A percentile compares a stretch with the other conserved stretches of the same genome.
These are phyloP conservation scores for Penicillium sp. DNA, from an alignment of 2,329 filamentous ascomycete genomes.

Conservation along the genomic window DNA sequence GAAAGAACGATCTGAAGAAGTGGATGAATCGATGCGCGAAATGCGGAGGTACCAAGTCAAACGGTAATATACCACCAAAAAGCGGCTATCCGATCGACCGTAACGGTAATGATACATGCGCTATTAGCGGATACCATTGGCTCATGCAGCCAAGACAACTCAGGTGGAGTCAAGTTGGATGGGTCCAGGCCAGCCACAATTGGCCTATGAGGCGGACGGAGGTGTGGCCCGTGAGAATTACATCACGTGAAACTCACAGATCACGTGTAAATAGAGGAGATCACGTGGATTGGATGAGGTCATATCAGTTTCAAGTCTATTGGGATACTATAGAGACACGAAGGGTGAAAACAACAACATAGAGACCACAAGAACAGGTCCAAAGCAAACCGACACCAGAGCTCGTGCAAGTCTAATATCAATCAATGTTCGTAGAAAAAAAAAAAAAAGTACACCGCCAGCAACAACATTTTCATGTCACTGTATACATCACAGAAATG, in stretches of 20 bases:
- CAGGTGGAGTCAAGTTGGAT: slow-evolving; percentile 3
- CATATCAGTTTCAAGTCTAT: slow-evolving; percentile 21
- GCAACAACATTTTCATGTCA: slow-evolving; percentile 13
- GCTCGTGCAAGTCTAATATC: slow-evolving; percentile 29
- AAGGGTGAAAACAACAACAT: slow-evolving; percentile 10
- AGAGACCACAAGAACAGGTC: slow-evolving; percentile 7
- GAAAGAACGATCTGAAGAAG: slow-evolving; percentile 23
- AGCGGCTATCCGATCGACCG: slow-evolving; percentile 12
- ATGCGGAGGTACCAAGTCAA: slow-evolving; percentile 26
- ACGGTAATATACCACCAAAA: slow-evolving; percentile 13
- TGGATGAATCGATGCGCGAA: slow-evolving; percentile 23
- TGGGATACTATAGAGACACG: slow-evolving; percentile 23
- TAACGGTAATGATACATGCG: slow-evolving; percentile 17
- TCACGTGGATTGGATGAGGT: not conserved
- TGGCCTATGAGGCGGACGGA: slow-evolving; percentile 9
- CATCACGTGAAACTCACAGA: slow-evolving; percentile 7
- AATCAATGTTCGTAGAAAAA: slow-evolving; percentile 23
- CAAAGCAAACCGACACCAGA: slow-evolving; percentile 27
- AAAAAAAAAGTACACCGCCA: slow-evolving; percentile 16
- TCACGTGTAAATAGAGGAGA: not conserved
- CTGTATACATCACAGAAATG: slow-evolving; percentile 17
- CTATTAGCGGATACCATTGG: slow-evolving; percentile 4
- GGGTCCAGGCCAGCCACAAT: slow-evolving; percentile 9
- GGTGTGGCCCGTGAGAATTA: not conserved
- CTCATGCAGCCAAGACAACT: not conserved